These are phyloP conservation scores for Apiospora malaysiana DNA, from an alignment of 2,329 filamentous ascomycete genomes.

Conservation along the genomic window DNA sequence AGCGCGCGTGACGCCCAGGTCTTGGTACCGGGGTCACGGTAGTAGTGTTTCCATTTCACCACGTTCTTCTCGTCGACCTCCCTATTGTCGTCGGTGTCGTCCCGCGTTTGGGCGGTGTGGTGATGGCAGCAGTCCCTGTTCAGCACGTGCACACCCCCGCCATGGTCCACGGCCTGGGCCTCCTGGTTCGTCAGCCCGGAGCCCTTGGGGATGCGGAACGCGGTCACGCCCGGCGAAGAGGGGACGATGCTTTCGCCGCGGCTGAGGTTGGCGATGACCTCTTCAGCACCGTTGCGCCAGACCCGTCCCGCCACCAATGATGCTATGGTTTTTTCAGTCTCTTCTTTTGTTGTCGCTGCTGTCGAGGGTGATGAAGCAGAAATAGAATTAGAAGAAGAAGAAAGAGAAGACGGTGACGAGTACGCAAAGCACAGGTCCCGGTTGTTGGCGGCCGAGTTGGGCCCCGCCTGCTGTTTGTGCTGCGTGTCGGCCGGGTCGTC, in stretches of 20 bases:
- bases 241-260: conserved; percentile 47
- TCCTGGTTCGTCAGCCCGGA: conserved; percentile 57
- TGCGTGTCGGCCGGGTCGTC: conserved; percentile 46
- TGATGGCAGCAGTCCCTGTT: conserved; percentile 47
- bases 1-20: conserved; percentile 42
- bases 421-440: conserved; percentile 56
- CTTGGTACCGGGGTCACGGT: conserved; percentile 37
- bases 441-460: conserved; percentile 53
- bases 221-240: conserved; percentile 47
- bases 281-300: conserved; percentile 49
- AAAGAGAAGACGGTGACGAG: conserved; percentile 37
- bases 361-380: not conserved
- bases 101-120: not conserved
- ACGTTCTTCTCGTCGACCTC: conserved; percentile 11
- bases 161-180: conserved; percentile 51
- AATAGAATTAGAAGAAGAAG: not conserved
- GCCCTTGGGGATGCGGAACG: conserved; percentile 51
- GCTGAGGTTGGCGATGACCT: conserved; percentile 42
- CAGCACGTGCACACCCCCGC: conserved; percentile 54
- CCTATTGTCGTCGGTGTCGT: not conserved
- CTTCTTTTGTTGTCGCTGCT: too few species aligned
- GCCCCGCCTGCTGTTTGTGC: conserved; percentile 49
- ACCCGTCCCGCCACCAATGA: conserved; percentile 37
- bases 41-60: conserved; percentile 48
- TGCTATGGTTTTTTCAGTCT: conserved; percentile 39